Percentiles rank a stretch among this genome's conserved stretches.
phyloP scores from a whole-genome alignment of 2,329 filamentous ascomycete genomes.

The Talaromyces sp. region DNA sequence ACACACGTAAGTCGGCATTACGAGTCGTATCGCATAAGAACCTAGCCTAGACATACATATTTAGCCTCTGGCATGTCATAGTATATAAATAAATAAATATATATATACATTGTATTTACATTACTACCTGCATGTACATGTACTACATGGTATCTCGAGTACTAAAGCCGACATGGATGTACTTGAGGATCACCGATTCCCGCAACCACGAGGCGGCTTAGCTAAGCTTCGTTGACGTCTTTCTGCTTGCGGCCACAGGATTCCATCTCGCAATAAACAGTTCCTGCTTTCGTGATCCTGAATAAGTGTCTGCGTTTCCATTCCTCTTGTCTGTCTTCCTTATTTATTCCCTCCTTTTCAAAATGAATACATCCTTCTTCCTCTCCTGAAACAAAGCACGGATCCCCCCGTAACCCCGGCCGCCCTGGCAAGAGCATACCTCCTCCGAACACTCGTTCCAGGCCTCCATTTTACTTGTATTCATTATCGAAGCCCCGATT shows the following conservation, averaged over 20 bases:
- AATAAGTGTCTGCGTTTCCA: neutral
- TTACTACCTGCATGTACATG: no score
- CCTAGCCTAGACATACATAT: no score
- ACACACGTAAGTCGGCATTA: no score
- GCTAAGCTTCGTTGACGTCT: conserved; percentile 27
- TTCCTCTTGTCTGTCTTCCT: neutral
- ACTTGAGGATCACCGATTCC: neutral
- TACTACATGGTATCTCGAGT: no score
- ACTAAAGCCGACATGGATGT: no score
- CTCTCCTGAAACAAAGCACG: conserved; percentile 38
- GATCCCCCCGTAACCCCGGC: conserved; percentile 30
- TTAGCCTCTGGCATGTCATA: no score
- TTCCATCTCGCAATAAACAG: conserved; percentile 20
- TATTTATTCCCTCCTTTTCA: conserved; percentile 3
- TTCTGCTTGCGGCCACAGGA: conserved; percentile 30
- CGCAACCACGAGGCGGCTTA: conserved; percentile 20
- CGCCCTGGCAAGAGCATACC: conserved; percentile 20
- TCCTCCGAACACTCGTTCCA: conserved; percentile 13
- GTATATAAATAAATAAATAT: no score
- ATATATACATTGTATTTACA: no score
- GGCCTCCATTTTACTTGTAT: conserved; percentile 4
- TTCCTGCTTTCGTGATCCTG: neutral
- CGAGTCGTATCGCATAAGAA: no score
- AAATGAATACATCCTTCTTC: conserved; percentile 16
- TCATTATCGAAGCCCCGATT: neutral